phyloP scores from a whole-genome alignment of 768 basidiomycete species.

The Suillus luteus region DNA sequence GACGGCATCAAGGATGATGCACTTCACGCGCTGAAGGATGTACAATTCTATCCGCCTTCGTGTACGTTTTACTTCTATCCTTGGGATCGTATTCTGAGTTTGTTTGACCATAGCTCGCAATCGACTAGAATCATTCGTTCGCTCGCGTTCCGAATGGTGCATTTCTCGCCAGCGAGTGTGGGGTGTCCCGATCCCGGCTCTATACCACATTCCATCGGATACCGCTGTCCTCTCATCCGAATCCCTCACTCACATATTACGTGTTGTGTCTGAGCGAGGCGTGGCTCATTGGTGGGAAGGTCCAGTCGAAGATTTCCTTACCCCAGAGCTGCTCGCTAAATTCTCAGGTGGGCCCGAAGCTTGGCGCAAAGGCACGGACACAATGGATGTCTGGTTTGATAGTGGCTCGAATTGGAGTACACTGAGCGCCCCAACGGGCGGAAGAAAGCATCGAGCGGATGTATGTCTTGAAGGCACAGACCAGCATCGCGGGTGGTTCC shows the following conservation, averaged over 20 bases:
- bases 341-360: slow-evolving; percentile 40
- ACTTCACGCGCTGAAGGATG: slow-evolving; percentile 62
- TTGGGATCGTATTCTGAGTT: not conserved
- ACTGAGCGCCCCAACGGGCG: slow-evolving; percentile 47
- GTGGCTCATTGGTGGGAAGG: slow-evolving; percentile 92
- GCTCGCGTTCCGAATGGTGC: slow-evolving; percentile 95
- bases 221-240: slow-evolving; percentile 62
- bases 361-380: slow-evolving; percentile 86
- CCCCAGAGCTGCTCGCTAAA: slow-evolving; percentile 54
- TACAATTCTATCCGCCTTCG: slow-evolving; percentile 72
- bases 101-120: slow-evolving; percentile 60
- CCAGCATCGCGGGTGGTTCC: slow-evolving; percentile 99
- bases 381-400: slow-evolving; percentile 99
- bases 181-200: slow-evolving; percentile 94
- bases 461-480: slow-evolving; percentile 94
- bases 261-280: slow-evolving; percentile 71
- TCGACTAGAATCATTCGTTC: slow-evolving; percentile 85
- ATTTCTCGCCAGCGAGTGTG: slow-evolving; percentile 97
- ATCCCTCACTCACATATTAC: slow-evolving; percentile 74
- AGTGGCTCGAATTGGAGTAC: slow-evolving; percentile 94
- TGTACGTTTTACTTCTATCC: slow-evolving; percentile 49
- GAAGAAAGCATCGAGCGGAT: slow-evolving; percentile 61
- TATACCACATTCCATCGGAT: slow-evolving; percentile 67
- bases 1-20: slow-evolving; percentile 81
- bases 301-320: slow-evolving; percentile 78